phyloP scores from a whole-genome alignment of 2,329 filamentous ascomycete genomes.

The Colletotrichum viniferum region DNA sequence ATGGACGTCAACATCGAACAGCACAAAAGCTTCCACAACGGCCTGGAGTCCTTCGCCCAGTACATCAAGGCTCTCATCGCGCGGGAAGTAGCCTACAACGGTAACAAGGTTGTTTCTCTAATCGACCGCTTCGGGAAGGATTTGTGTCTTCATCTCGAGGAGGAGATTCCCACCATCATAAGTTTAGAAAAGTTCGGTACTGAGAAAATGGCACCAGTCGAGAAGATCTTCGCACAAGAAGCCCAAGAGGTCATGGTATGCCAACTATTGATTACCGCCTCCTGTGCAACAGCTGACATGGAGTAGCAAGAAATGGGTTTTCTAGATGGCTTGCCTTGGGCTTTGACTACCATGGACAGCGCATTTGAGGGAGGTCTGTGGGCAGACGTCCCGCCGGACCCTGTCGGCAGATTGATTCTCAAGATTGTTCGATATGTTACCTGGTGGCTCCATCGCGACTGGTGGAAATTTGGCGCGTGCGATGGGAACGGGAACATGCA shows the following conservation, averaged over 20 bases:
- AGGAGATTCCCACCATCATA: conserved; percentile 35
- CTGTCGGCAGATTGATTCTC: conserved; percentile 15
- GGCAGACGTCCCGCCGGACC: conserved; percentile 32
- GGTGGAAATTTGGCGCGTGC: conserved; percentile 30
- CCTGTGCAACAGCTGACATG: not conserved
- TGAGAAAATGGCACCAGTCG: conserved; percentile 25
- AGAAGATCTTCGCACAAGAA: conserved; percentile 11
- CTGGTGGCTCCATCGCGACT: conserved; percentile 25
- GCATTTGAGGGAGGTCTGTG: conserved; percentile 27
- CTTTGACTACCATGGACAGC: conserved; percentile 24
- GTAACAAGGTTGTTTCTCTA: conserved; percentile 26
- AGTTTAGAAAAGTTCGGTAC: conserved; percentile 27
- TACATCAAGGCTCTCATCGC: conserved; percentile 29
- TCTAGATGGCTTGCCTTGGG: conserved; percentile 19
- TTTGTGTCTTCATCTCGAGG: conserved; percentile 33
- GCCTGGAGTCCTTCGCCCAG: conserved; percentile 29
- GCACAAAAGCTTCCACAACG: conserved; percentile 40
- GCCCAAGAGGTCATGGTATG: conserved; percentile 25
- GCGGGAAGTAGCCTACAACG: conserved; percentile 19
- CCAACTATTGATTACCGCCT: not conserved
- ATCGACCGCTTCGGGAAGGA: conserved; percentile 33
- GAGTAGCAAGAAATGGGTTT: conserved; percentile 25
- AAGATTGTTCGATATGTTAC: conserved; percentile 20
- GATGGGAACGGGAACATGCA: conserved; percentile 25
- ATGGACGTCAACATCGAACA: conserved; percentile 47